Conservation (phyloP, 2,329 filamentous ascomycete genomes). For the Epichloe brachyelytri region DNA sequence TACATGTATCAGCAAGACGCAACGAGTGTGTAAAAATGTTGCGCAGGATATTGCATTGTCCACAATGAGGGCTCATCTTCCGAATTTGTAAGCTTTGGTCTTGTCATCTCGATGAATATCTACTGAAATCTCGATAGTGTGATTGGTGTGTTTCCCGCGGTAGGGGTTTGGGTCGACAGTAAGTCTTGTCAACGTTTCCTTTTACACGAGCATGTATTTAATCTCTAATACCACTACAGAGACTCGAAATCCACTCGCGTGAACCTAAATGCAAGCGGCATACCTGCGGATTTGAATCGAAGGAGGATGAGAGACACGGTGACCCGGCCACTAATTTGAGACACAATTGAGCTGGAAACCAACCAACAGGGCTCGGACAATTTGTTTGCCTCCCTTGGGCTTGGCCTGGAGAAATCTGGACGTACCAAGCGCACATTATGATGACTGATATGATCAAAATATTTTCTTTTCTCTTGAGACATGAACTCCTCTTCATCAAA, state of each 20-base stretch:
- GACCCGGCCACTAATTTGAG: slow-evolving; percentile 5
- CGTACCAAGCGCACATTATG: background rate
- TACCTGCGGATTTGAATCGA: slow-evolving; percentile 4
- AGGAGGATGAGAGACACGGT: slow-evolving; percentile 7
- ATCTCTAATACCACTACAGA: background rate
- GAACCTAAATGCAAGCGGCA: background rate
- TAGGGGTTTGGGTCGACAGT: slow-evolving; percentile 19
- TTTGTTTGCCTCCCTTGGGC: background rate
- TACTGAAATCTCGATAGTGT: slow-evolving; percentile 27
- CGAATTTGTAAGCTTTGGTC: slow-evolving; percentile 33
- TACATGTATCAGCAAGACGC: slow-evolving; percentile 58
- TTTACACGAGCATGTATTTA: background rate
- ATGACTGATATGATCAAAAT: slow-evolving; percentile 2
- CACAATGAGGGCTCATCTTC: slow-evolving; percentile 72
- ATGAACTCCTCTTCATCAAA: slow-evolving; percentile 1
- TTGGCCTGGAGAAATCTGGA: background rate
- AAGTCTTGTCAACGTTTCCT: background rate
- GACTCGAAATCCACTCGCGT: slow-evolving; percentile 1
- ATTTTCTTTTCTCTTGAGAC: background rate
- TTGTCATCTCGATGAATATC: background rate
- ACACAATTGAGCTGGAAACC: background rate
- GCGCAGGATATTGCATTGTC: slow-evolving; percentile 67
- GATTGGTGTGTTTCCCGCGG: slow-evolving; percentile 28
- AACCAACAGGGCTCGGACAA: too few relatives aligned
- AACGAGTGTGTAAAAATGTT: slow-evolving; percentile 60